phyloP scores from a whole-genome alignment of 2,329 filamentous ascomycete species.

The Tolypocladium amazonense region DNA sequence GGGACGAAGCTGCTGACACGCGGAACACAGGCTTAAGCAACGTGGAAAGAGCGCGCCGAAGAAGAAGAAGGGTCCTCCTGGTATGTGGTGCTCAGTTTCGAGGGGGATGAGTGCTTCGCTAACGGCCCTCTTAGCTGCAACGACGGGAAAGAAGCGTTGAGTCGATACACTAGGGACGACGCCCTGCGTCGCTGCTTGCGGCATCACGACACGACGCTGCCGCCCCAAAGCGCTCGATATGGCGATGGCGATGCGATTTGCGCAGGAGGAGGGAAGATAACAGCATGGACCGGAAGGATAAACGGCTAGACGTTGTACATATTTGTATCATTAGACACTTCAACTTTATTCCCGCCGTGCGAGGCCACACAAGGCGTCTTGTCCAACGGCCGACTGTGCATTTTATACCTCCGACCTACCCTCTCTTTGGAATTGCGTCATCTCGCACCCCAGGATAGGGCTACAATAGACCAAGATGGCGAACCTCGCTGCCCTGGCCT shows the following conservation, averaged over 20 bases:
- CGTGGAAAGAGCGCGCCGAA: slow-evolving; percentile 82
- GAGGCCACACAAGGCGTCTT: background rate
- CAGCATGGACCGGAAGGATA: background rate
- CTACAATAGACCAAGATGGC: background rate
- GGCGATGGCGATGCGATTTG: background rate
- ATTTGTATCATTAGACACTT: background rate
- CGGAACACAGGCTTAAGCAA: slow-evolving; percentile 48
- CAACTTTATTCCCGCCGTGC: background rate
- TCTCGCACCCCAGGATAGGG: background rate
- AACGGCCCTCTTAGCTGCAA: slow-evolving; percentile 12
- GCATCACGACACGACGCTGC: background rate
- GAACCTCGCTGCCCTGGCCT: too few species aligned
- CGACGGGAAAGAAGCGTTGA: slow-evolving; percentile 20
- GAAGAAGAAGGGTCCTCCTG: slow-evolving; percentile 61
- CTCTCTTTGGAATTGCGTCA: background rate
- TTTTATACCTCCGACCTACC: background rate
- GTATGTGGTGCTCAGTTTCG: slow-evolving; percentile 13
- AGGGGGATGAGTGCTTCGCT: background rate
- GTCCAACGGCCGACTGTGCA: background rate
- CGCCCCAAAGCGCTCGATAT: background rate
- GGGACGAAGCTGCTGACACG: slow-evolving; percentile 16
- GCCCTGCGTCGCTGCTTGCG: background rate
- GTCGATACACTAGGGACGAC: background rate
- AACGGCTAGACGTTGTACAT: background rate
- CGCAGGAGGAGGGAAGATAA: background rate